Conservation (phyloP, 2,329 filamentous ascomycete species). For the Colletotrichum sp. region DNA sequence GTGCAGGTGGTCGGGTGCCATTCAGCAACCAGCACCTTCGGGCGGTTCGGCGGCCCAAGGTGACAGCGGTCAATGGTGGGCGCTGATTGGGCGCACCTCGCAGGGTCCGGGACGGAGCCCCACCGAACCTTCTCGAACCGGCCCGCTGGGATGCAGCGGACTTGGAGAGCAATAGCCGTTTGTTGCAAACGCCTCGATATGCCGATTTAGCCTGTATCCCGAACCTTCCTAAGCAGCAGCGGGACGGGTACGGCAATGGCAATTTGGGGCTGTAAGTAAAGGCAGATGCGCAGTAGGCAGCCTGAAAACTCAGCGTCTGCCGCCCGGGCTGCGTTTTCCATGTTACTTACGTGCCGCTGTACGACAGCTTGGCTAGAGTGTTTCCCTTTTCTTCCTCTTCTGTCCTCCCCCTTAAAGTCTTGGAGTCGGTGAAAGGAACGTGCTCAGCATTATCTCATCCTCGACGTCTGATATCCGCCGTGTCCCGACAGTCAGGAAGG, state of each 20-base stretch:
- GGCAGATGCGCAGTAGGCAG: not conserved
- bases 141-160: conserved; percentile 19
- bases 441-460: not conserved
- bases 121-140: conserved; percentile 53
- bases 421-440: not conserved
- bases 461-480: not conserved
- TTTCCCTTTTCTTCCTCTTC: not conserved
- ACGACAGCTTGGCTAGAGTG: not conserved
- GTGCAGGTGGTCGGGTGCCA: not conserved
- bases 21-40: conserved; percentile 2
- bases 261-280: not conserved
- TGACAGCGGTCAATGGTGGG: not conserved
- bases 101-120: conserved; percentile 27
- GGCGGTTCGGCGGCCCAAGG: conserved; percentile 14
- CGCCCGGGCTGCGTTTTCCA: not conserved
- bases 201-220: conserved; percentile 4
- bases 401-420: not conserved
- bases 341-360: not conserved
- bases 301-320: not conserved
- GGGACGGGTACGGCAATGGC: not conserved
- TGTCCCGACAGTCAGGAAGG: not conserved
- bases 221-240: not conserved
- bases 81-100: not conserved
- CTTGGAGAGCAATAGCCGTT: conserved; percentile 22
- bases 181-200: conserved; percentile 40